A percentile compares a stretch with the other conserved stretches of the same genome.
These are phyloP conservation scores for Chlamydomonas schloesseri DNA, from an alignment of 139 green algal genomes.

Conservation along the genomic window DNA sequence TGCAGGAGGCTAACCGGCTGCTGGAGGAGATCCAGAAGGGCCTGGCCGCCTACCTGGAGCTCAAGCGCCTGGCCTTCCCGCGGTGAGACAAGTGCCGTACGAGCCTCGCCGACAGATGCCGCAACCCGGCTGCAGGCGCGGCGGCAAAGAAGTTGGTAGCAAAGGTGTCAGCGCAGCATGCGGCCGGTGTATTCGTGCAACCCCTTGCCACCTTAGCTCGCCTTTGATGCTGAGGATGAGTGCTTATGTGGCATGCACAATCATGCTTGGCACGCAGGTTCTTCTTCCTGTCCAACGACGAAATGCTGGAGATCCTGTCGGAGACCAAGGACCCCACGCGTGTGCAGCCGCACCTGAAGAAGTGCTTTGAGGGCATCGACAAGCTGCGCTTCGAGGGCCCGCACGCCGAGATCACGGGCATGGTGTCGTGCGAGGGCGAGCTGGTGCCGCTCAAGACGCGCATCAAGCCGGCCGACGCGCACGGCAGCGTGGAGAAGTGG, in stretches of 20 bases:
- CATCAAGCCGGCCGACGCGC: conserved; percentile 74
- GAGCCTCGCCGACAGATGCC: no score
- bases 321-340: conserved; percentile 79
- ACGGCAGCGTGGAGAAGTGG: conserved; percentile 83
- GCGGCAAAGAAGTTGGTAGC: no score
- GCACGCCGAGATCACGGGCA: conserved; percentile 53
- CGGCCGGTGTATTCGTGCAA: no score
- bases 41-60: conserved; percentile 86
- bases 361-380: conserved; percentile 87
- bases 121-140: no score
- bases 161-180: no score
- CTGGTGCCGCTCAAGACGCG: conserved; percentile 74
- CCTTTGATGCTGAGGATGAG: no score
- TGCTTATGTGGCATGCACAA: no score
- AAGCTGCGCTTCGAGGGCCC: conserved; percentile 53
- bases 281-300: conserved; percentile 89
- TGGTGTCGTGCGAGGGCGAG: conserved; percentile 79
- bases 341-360: conserved; percentile 86
- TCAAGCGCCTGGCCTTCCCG: conserved; percentile 86
- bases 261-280: no score
- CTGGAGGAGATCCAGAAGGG: conserved; percentile 68
- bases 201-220: no score
- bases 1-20: conserved; percentile 74
- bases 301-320: conserved; percentile 82
- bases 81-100: no score